A percentile compares a stretch with the other conserved stretches of the same genome.
Conservation (phyloP, 345 rosid species). For the Eucalyptus lansdowneana region DNA sequence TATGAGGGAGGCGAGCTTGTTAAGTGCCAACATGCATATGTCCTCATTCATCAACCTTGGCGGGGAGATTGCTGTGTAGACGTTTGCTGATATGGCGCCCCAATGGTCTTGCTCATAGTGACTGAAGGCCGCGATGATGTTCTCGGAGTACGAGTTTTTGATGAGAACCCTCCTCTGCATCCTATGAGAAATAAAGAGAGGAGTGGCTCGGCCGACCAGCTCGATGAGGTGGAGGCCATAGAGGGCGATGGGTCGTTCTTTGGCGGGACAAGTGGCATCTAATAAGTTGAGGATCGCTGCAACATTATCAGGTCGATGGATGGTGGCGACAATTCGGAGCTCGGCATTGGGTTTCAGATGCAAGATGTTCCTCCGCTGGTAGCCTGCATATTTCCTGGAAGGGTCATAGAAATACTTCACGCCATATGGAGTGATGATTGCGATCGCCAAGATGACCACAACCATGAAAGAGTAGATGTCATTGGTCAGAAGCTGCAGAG, state of each 20-base stretch:
- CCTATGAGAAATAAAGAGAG: slow-evolving; percentile 11
- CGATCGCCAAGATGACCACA: not conserved
- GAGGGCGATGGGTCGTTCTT: not conserved
- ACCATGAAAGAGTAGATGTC: not conserved
- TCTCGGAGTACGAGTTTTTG: not conserved
- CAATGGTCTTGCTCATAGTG: slow-evolving; percentile 1
- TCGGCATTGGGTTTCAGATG: slow-evolving; percentile 3
- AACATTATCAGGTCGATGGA: slow-evolving; percentile 25
- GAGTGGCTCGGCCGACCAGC: slow-evolving; percentile 7
- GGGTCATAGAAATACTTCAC: not conserved
- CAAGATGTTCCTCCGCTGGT: slow-evolving; percentile 12
- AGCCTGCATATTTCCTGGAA: not conserved
- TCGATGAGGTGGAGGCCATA: slow-evolving; percentile 11
- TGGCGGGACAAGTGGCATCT: not conserved
- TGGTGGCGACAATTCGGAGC: slow-evolving; percentile 19
- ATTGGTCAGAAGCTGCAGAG: not conserved
- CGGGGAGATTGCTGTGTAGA: slow-evolving; percentile 26
- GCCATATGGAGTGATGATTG: not conserved
- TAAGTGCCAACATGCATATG: slow-evolving; percentile 13
- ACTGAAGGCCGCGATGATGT: slow-evolving; percentile 1
- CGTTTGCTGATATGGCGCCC: not conserved
- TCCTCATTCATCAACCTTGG: slow-evolving; percentile 22
- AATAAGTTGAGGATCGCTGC: not conserved
- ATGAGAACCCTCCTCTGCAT: not conserved
- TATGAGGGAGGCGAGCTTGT: slow-evolving; percentile 12